These are phyloP conservation scores for Trichoderma asperelloides DNA, from an alignment of 495 filamentous ascomycete genomes.

Conservation along the genomic window DNA sequence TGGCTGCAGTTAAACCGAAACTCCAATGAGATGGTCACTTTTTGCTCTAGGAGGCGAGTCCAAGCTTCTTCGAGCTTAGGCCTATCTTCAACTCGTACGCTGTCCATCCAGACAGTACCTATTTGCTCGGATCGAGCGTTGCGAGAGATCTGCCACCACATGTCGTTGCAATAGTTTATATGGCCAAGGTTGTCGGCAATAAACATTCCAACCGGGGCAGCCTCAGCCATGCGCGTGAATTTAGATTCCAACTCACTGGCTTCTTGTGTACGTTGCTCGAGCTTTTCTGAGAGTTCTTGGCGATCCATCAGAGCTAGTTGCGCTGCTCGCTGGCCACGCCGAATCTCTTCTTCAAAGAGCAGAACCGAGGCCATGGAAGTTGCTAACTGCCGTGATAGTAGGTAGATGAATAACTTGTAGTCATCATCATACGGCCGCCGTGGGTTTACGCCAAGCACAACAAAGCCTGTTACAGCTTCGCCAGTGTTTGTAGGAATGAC, in stretches of 20 bases:
- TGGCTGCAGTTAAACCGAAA: slow-evolving; percentile 55
- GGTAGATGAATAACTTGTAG: slow-evolving; percentile 58
- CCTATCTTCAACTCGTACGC: slow-evolving; percentile 52
- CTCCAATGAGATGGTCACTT: slow-evolving; percentile 49
- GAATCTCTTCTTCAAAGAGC: slow-evolving; percentile 65
- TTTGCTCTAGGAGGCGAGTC: slow-evolving; percentile 47
- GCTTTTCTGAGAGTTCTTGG: slow-evolving; percentile 56
- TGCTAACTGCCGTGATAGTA: slow-evolving; percentile 59
- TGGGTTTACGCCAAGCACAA: slow-evolving; percentile 62
- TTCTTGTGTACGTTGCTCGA: slow-evolving; percentile 57
- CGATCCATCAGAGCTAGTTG: slow-evolving; percentile 55
- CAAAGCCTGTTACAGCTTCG: slow-evolving; percentile 52
- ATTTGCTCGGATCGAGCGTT: slow-evolving; percentile 42
- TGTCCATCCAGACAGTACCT: slow-evolving; percentile 55
- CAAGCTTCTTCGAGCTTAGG: slow-evolving; percentile 44
- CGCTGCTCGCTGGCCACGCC: slow-evolving; percentile 55
- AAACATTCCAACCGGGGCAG: slow-evolving; percentile 63
- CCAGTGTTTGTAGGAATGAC: slow-evolving; percentile 60
- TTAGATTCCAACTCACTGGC: slow-evolving; percentile 61
- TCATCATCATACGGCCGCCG: slow-evolving; percentile 60
- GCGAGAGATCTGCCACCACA: slow-evolving; percentile 59
- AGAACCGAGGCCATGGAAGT: slow-evolving; percentile 66
- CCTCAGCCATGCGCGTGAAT: slow-evolving; percentile 67
- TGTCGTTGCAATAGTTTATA: slow-evolving; percentile 65
- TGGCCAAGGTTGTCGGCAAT: slow-evolving; percentile 53